Evolutionary conservation across 176 grass and related monocot genomes (phyloP).

Genomic region (Poa pratensis): DNA sequence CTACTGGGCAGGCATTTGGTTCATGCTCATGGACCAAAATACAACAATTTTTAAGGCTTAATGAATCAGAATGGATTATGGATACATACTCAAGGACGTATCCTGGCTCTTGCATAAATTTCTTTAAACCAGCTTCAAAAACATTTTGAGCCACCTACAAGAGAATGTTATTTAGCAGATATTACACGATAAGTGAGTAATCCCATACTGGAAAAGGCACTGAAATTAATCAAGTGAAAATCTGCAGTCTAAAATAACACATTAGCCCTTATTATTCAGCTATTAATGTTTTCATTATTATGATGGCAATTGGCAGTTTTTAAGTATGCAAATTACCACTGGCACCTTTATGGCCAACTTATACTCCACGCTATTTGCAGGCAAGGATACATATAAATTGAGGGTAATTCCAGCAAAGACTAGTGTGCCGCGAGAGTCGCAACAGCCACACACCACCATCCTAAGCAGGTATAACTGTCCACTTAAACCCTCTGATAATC

Average conservation of each 20-base stretch:
- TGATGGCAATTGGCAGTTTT: background rate
- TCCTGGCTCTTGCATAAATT: slow-evolving; percentile 90
- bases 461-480: slow-evolving; percentile 1
- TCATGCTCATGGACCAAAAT: slow-evolving; percentile 6
- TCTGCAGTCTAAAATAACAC: background rate
- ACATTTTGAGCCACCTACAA: slow-evolving; percentile 90
- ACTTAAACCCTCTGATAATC: slow-evolving; percentile 14
- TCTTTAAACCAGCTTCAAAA: slow-evolving; percentile 96
- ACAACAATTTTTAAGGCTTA: background rate
- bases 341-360: slow-evolving; percentile 19
- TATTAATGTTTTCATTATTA: background rate
- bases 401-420: background rate
- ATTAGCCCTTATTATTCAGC: background rate
- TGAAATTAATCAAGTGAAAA: slow-evolving; percentile 17
- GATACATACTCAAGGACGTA: slow-evolving; percentile 90
- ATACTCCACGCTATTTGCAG: slow-evolving; percentile 13
- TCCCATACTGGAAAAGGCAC: background rate
- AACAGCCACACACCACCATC: background rate
- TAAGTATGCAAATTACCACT: background rate
- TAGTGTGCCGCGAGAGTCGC: background rate
- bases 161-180: slow-evolving; percentile 26
- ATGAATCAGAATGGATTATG: background rate
- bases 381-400: background rate
- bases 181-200: slow-evolving; percentile 1
- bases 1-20: background rate